Conservation (phyloP, 2,329 filamentous ascomycete genomes). For the Botrytis byssoidea region DNA sequence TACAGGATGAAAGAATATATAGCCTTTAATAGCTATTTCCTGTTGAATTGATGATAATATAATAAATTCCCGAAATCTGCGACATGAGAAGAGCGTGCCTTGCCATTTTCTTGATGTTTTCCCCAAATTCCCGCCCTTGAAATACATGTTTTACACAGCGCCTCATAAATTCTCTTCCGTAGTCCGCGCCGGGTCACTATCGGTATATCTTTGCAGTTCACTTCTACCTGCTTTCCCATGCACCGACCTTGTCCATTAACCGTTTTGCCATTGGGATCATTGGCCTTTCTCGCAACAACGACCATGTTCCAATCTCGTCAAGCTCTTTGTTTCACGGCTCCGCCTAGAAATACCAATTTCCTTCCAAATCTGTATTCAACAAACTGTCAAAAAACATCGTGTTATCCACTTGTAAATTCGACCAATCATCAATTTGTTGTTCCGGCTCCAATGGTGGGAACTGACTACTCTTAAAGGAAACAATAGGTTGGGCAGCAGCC, state of each 20-base stretch:
- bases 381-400: constrained; percentile 38
- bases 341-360: constrained; percentile 35
- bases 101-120: not conserved
- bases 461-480: constrained; percentile 33
- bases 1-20: not conserved
- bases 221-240: not conserved
- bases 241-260: not conserved
- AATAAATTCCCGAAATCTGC: not conserved
- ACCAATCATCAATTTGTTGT: constrained; percentile 30
- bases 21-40: not conserved
- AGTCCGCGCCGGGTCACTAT: not conserved
- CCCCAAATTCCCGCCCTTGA: not conserved
- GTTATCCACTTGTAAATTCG: constrained; percentile 31
- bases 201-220: not conserved
- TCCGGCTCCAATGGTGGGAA: constrained; percentile 26
- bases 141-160: not conserved
- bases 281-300: not conserved
- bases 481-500: constrained; percentile 23
- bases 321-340: not conserved
- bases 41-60: not conserved
- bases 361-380: constrained; percentile 37
- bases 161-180: not conserved
- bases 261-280: not conserved
- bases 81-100: not conserved
- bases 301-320: too few species aligned